phyloP scores from a whole-genome alignment of 2,329 filamentous ascomycete genomes.

The Exophiala sp. region DNA sequence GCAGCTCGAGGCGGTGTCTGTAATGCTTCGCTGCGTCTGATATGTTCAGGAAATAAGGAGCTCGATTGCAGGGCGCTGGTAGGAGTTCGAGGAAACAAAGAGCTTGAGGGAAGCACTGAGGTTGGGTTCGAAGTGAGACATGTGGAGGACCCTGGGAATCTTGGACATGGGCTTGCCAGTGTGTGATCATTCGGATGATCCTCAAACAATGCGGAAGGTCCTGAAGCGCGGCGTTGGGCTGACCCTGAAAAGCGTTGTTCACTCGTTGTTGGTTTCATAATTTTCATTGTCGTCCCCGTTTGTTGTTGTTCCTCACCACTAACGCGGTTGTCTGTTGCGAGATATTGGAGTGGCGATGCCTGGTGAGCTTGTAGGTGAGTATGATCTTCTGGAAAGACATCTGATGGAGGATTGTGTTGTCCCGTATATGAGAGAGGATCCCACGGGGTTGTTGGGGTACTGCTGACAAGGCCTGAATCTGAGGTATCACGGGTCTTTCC shows the following conservation, averaged over 20 bases:
- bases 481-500: slow-evolving; percentile 11
- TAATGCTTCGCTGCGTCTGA: neutral
- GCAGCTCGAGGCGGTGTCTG: too few species aligned
- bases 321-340: neutral
- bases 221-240: neutral
- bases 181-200: neutral
- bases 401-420: neutral
- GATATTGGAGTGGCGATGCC: neutral
- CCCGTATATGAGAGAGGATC: slow-evolving; percentile 10
- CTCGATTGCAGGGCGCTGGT: neutral
- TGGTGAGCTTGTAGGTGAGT: neutral
- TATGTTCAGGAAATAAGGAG: neutral
- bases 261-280: too few species aligned
- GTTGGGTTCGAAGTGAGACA: neutral
- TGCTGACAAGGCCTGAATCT: neutral
- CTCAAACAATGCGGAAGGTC: neutral
- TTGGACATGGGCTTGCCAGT: neutral
- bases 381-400: neutral
- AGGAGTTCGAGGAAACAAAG: slow-evolving; percentile 7
- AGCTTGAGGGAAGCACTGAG: slow-evolving; percentile 12
- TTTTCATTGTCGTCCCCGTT: neutral
- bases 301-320: neutral
- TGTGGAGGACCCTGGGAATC: neutral
- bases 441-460: slow-evolving; percentile 18
- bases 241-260: neutral